Percentiles rank a stretch among this genome's conserved stretches.
Conservation (phyloP, 352 stramenopile species). For the Ophiocytium majus region DNA sequence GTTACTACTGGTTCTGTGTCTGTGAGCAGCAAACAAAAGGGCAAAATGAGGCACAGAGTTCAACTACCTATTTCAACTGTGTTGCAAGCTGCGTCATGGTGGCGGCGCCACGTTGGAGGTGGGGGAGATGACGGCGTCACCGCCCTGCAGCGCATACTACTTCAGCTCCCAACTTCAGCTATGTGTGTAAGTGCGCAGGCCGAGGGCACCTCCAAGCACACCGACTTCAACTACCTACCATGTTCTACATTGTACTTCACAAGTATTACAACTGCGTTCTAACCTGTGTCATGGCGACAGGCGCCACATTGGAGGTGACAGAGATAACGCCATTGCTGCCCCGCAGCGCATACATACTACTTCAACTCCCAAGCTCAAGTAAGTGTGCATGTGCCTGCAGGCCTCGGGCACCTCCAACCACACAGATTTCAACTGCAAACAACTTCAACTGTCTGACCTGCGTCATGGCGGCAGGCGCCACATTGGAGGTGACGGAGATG, state of each 20-base stretch:
- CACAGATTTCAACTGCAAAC: not conserved
- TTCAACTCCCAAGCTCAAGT: too few relatives aligned
- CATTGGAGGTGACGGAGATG: slow-evolving; percentile 73
- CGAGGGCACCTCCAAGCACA: too few relatives aligned
- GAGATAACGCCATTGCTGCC: slow-evolving; percentile 70
- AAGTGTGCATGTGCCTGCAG: too few relatives aligned
- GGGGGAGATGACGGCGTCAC: slow-evolving; percentile 67
- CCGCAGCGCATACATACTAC: slow-evolving; percentile 48
- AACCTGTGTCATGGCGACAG: slow-evolving; percentile 55
- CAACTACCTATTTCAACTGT: not conserved
- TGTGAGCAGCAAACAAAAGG: not conserved
- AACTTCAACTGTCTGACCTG: not conserved
- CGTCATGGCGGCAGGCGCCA: slow-evolving; percentile 62
- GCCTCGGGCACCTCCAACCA: not conserved
- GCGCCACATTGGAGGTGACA: slow-evolving; percentile 71
- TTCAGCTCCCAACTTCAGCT: not conserved
- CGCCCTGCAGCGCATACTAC: slow-evolving; percentile 40
- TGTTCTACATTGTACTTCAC: too few relatives aligned
- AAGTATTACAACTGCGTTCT: too few relatives aligned
- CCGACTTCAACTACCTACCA: too few relatives aligned
- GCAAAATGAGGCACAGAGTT: not conserved
- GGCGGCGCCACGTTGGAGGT: not conserved
- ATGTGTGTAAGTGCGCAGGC: not conserved
- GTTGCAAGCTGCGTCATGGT: not conserved
- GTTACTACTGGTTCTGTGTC: not conserved